Evolutionary conservation across 176 grass and related monocot genomes (phyloP), one percentile per base, ranked within the genome.

Genomic region (Zoysia pacifica): DNA sequence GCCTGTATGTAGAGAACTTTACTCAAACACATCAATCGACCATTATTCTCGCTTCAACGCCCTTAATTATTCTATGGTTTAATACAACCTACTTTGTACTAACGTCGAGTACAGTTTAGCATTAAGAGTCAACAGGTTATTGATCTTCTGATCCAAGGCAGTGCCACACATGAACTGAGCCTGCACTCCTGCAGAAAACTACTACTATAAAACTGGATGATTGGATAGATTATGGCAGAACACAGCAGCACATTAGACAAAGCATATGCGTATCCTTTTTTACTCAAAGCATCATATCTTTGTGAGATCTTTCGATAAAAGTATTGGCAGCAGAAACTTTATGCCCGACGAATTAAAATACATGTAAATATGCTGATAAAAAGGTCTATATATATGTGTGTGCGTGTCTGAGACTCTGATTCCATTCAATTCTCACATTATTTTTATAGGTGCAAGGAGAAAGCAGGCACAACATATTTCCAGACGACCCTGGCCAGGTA

Each of bases 401-500:
- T 28, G 28, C 28, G 53, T 20, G 56, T 62, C 20, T 35, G 19
- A 35, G 59, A 20, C 56, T 69, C 72, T 62, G 67, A 89, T 89
- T 85, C 87, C 49, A 35, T 67, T 81, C 45, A 62, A 73, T 18
- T 49, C 54, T 19, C 64, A 19, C 2, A 60, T 82, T 44, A 60
- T 82, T 44, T 89, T 20, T 76, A 48, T 68, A 89, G 90, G 84
- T 11, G 45, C 87, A 79, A 15, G 84, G 72, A 74, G 76, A 89
- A 58, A 87, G 28, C 28, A 28, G 67, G 67, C 86, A 47, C 56
- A 70, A 36, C 85, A 87, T 89, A 81, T 89, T 93, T 81, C 73
- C 87, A 78, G 90, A 93, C 87, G 90, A 93, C 84, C 87, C 90
- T 70, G 87, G 84, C 39, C 87, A 89, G 87, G 90, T 93, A 93